Evolutionary conservation across 2,329 filamentous ascomycete genomes (phyloP), one percentile per base, ranked within the genome.

Genomic region (Fusarium sp.): DNA sequence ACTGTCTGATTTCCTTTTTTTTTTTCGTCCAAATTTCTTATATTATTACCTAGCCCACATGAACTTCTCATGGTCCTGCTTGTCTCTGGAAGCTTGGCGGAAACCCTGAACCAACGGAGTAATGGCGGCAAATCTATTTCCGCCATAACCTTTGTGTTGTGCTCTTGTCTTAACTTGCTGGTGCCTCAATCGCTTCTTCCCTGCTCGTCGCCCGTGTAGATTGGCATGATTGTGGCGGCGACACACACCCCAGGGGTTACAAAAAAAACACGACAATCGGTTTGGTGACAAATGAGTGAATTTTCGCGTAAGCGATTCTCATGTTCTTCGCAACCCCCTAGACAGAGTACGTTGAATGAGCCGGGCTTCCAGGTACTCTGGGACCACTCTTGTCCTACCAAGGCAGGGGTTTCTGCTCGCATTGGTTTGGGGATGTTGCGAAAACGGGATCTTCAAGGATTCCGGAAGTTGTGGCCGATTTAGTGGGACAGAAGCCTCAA

Each of bases 221-320:
- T 69, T 36, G 44, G n/a, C 59, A n/a, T 48, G 51, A 65, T 53
- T 53, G 33, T 54, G 45, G 56, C 59, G 56, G 36, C 51, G 35
- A 35, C 44, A 59, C 41, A 48, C 26, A 22, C 14, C 9, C 42
- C 28, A 5, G 15, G 42, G 22, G 22, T 31, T 48, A 15, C 45
- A 31, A n/a, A 24, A 26, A 48, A n/a, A 30, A 30, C 45, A 48
- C 22, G 28, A 31, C 22, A 45, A 45, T 28, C 28, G 45, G 28
- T n/a, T 48, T 48, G 18, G 45, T 48, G 45, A 30, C 45, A 31
- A 20, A 48, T 48, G 28, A 3, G 22, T 31, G 28, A 24, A 16
- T 48, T 48, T 31, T 48, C 10, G 28, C 31, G 22, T n/a, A n/a
- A 31, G 45, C 22, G 22, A 48, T 30, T 48, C 44, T 16, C 15